phyloP scores from a whole-genome alignment of 192 early-diverging fungal species.

The Entomortierella lignicola region DNA sequence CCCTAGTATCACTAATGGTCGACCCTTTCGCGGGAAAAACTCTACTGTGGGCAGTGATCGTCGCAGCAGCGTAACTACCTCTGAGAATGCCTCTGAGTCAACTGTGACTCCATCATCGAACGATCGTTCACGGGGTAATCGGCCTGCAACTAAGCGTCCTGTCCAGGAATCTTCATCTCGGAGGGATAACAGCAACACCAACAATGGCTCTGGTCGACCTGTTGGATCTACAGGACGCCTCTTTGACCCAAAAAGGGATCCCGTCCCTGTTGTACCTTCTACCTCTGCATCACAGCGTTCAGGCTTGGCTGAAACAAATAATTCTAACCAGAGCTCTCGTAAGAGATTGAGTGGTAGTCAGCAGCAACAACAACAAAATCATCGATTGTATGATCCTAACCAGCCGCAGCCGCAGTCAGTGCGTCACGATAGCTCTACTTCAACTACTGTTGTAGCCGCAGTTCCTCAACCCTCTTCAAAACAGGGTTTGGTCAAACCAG shows the following conservation, averaged over 20 bases:
- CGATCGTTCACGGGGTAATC: slow-evolving; percentile 21
- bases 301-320: slow-evolving; percentile 15
- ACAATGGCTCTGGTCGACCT: slow-evolving; percentile 8
- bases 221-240: slow-evolving; percentile 15
- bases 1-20: not conserved
- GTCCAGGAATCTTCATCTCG: slow-evolving; percentile 22
- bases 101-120: slow-evolving; percentile 4
- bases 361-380: slow-evolving; percentile 12
- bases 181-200: slow-evolving; percentile 11
- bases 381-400: slow-evolving; percentile 38
- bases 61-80: not conserved
- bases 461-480: not conserved
- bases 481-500: slow-evolving; percentile 2
- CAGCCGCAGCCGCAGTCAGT: slow-evolving; percentile 43
- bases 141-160: slow-evolving; percentile 6
- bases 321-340: not conserved
- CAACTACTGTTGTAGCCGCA: slow-evolving; percentile 8
- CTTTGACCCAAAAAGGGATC: slow-evolving; percentile 47
- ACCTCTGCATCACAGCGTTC: slow-evolving; percentile 5
- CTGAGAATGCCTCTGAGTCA: slow-evolving; percentile 22
- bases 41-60: not conserved
- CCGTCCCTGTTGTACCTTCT: slow-evolving; percentile 36
- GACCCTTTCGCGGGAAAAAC: not conserved
- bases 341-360: slow-evolving; percentile 4
- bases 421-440: not conserved